Evolutionary conservation across 164 flowering plant species (phyloP).

Genomic region (Vitis labrusca): DNA sequence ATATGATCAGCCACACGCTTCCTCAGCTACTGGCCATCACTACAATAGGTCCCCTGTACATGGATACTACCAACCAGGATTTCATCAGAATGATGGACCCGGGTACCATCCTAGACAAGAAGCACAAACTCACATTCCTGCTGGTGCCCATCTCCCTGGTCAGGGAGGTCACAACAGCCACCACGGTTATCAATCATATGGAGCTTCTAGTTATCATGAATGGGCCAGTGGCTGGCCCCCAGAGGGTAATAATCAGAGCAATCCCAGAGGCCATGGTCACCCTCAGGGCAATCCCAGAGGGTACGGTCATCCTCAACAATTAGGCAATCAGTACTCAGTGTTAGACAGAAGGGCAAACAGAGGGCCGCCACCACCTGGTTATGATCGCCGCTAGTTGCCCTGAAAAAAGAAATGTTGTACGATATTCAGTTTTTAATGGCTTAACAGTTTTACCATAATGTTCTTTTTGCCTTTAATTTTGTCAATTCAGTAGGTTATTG

Average conservation of each 20-base stretch:
- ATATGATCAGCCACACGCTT: slow-evolving; percentile 23
- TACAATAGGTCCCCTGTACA: slow-evolving; percentile 17
- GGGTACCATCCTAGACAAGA: slow-evolving; percentile 21
- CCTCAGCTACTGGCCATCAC: slow-evolving; percentile 19
- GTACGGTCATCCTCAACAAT: slow-evolving; percentile 26
- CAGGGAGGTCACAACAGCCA: slow-evolving; percentile 24
- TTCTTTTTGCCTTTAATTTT: neutral
- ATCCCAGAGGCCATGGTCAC: too few relatives aligned
- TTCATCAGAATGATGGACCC: slow-evolving; percentile 25
- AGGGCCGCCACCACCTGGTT: slow-evolving; percentile 36
- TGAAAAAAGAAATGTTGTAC: slow-evolving; percentile 11
- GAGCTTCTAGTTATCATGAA: slow-evolving; percentile 19
- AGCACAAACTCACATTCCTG: slow-evolving; percentile 13
- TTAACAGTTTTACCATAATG: too few relatives aligned
- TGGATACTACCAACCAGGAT: slow-evolving; percentile 16
- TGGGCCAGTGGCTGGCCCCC: slow-evolving; percentile 21
- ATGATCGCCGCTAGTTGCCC: slow-evolving; percentile 16
- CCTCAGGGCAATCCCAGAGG: slow-evolving; percentile 27
- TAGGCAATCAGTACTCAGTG: slow-evolving; percentile 37
- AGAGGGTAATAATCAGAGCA: slow-evolving; percentile 3
- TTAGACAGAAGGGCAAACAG: slow-evolving; percentile 36
- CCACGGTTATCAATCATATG: slow-evolving; percentile 27
- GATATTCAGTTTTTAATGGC: slow-evolving; percentile 5
- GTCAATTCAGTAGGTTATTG: neutral
- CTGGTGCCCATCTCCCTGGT: slow-evolving; percentile 8